Conservation (phyloP, 2,329 filamentous ascomycete genomes). For the Whalleya microplaca region DNA sequence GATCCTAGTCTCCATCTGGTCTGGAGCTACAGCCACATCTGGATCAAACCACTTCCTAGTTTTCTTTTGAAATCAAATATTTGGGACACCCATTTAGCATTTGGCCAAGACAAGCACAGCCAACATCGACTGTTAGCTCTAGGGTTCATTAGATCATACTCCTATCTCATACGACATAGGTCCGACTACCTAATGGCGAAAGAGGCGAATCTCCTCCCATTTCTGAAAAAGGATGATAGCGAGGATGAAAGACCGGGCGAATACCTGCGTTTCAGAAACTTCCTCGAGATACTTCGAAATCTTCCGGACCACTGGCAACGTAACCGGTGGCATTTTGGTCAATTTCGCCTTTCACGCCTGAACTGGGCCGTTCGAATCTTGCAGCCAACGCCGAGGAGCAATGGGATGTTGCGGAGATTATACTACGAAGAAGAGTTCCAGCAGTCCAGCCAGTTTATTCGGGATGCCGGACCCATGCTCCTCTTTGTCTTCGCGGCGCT, state of each 20-base stretch:
- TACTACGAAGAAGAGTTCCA: too few species aligned
- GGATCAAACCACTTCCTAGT: constrained; percentile 22
- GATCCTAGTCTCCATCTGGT: constrained; percentile 17
- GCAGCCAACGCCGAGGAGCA: too few species aligned
- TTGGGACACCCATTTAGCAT: constrained; percentile 12
- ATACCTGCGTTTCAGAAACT: too few species aligned
- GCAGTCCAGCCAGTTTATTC: too few species aligned
- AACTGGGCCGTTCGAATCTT: background rate
- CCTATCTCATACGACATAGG: constrained; percentile 8
- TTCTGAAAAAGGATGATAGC: too few species aligned
- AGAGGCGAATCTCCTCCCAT: background rate
- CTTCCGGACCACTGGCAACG: too few species aligned
- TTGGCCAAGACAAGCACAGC: background rate
- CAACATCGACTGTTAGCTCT: too few species aligned
- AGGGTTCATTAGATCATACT: constrained; percentile 20
- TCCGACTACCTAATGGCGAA: constrained; percentile 13
- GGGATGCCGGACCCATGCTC: too few species aligned
- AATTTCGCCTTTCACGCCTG: constrained; percentile 11
- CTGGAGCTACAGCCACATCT: constrained; percentile 16
- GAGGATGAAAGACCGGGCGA: too few species aligned
- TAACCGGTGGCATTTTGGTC: constrained; percentile 12
- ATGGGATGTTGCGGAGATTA: too few species aligned
- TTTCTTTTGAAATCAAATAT: constrained; percentile 16
- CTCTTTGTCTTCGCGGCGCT: too few species aligned
- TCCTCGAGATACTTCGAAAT: too few species aligned